Percentiles rank a stretch among this genome's conserved stretches.
Evolutionary conservation across 352 stramenopile genomes (phyloP).

Genomic region (Phytopythium boreale): DNA sequence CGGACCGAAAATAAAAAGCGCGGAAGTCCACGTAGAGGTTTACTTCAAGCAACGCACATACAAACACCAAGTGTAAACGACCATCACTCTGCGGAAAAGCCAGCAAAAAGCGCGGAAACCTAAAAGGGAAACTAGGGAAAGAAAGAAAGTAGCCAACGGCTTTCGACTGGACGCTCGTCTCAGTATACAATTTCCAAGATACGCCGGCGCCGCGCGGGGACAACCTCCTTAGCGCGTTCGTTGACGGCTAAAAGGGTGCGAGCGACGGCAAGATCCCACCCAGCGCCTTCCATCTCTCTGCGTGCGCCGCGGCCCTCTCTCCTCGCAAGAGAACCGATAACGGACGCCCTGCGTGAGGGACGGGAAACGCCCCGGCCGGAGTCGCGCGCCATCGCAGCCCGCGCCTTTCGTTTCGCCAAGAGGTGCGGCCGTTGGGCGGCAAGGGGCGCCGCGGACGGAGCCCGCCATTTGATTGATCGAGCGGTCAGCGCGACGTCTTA

Average conservation of each 20-base stretch:
- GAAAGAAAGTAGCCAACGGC: not conserved
- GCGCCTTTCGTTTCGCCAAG: constrained; percentile 1
- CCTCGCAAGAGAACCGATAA: not conserved
- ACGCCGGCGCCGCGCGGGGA: too few relatives aligned
- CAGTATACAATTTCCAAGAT: not conserved
- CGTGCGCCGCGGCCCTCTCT: not conserved
- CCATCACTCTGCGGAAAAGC: constrained; percentile 2
- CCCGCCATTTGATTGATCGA: constrained; percentile 4
- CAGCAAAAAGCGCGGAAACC: constrained; percentile 1
- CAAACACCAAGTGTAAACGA: not conserved
- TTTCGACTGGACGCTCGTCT: not conserved
- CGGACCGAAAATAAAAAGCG: not conserved
- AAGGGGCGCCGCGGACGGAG: not conserved
- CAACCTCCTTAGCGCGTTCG: not conserved
- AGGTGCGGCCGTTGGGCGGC: not conserved
- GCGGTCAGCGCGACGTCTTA: not conserved
- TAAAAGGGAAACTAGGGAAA: not conserved
- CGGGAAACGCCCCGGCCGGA: not conserved
- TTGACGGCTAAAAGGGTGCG: not conserved
- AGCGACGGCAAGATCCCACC: not conserved
- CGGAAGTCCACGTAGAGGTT: not conserved
- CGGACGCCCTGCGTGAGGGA: not conserved
- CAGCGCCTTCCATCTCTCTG: not conserved
- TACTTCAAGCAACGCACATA: not conserved
- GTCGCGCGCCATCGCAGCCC: not conserved